These are phyloP conservation scores for Bothriochloa decipiens DNA, from an alignment of 176 grass and related monocot genomes.

Conservation along the genomic window DNA sequence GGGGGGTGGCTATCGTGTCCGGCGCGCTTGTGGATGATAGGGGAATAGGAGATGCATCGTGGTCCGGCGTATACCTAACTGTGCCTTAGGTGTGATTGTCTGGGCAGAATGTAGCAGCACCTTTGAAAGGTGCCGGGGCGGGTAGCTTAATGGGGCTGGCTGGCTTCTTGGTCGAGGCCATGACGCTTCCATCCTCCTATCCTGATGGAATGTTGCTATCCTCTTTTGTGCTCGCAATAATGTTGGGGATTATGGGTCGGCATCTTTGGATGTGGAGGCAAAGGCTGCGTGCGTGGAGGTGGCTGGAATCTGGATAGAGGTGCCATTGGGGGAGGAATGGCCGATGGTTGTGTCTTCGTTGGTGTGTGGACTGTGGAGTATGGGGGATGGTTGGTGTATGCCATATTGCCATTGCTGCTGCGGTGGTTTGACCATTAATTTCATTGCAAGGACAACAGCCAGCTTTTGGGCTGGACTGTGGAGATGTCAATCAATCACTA, in stretches of 20 bases:
- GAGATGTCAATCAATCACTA: slow-evolving; percentile 20
- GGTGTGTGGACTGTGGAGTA: slow-evolving; percentile 36
- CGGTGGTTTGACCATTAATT: slow-evolving; percentile 37
- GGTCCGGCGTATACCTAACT: slow-evolving; percentile 37
- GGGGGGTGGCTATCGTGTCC: neutral
- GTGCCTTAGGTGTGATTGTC: slow-evolving; percentile 38
- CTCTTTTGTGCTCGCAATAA: slow-evolving; percentile 3
- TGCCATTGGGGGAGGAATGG: slow-evolving; percentile 9
- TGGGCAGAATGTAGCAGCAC: slow-evolving; percentile 49
- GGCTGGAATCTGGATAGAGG: slow-evolving; percentile 11
- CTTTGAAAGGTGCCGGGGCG: slow-evolving; percentile 40
- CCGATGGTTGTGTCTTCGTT: slow-evolving; percentile 18
- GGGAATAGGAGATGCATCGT: neutral
- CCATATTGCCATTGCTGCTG: slow-evolving; percentile 4
- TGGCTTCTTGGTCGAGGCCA: slow-evolving; percentile 28
- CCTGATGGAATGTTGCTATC: slow-evolving; percentile 24
- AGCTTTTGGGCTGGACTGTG: slow-evolving; percentile 13
- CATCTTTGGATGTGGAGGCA: slow-evolving; percentile 43
- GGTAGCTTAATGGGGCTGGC: slow-evolving; percentile 35
- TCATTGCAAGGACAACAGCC: slow-evolving; percentile 11
- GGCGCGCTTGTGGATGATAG: slow-evolving; percentile 13
- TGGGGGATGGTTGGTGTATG: slow-evolving; percentile 28
- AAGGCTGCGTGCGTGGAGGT: slow-evolving; percentile 16
- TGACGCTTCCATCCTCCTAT: neutral
- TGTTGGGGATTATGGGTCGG: slow-evolving; percentile 42